These are phyloP conservation scores for Cyanodermella asteris DNA, from an alignment of 2,329 filamentous ascomycete genomes.

Conservation along the genomic window DNA sequence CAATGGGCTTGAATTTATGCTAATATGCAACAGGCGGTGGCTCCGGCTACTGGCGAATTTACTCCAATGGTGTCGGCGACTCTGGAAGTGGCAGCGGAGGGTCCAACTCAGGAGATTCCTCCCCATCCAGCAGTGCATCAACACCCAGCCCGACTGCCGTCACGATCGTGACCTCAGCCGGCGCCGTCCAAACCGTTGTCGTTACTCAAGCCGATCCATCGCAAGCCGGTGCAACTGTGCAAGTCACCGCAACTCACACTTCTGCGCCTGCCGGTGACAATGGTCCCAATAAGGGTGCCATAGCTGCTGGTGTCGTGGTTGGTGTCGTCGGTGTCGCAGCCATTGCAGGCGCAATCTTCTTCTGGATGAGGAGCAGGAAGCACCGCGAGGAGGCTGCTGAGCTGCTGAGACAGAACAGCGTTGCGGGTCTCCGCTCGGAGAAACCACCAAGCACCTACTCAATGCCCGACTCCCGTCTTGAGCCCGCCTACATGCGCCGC, in stretches of 20 bases:
- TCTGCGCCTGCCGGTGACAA: conserved; percentile 11
- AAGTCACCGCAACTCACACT: conserved; percentile 8
- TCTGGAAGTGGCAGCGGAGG: too few species aligned
- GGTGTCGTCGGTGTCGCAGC: conserved; percentile 50
- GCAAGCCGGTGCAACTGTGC: conserved; percentile 7
- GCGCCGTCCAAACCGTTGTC: conserved; percentile 16
- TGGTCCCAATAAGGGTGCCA: conserved; percentile 53
- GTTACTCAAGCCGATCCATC: conserved; percentile 15
- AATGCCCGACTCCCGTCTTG: conserved; percentile 63
- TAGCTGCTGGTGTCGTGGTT: conserved; percentile 73
- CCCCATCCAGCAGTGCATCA: too few species aligned
- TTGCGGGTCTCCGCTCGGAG: conserved; percentile 21
- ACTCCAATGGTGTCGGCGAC: too few species aligned
- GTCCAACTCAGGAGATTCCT: too few species aligned
- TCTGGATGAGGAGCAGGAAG: conserved; percentile 53
- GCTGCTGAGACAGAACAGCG: conserved; percentile 60
- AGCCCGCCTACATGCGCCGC: conserved; percentile 62
- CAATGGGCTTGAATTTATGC: too few species aligned
- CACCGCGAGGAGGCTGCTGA: conserved; percentile 65
- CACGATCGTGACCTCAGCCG: conserved; percentile 12
- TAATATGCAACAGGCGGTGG: too few species aligned
- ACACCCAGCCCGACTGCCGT: conserved; percentile 7
- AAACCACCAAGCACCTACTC: conserved; percentile 37
- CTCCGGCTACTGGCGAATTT: too few species aligned
- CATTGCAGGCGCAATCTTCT: conserved; percentile 45